Percentiles rank a stretch among this genome's conserved stretches.
phyloP scores from a whole-genome alignment of 139 green algal species.

The Chlorella ohadii region DNA sequence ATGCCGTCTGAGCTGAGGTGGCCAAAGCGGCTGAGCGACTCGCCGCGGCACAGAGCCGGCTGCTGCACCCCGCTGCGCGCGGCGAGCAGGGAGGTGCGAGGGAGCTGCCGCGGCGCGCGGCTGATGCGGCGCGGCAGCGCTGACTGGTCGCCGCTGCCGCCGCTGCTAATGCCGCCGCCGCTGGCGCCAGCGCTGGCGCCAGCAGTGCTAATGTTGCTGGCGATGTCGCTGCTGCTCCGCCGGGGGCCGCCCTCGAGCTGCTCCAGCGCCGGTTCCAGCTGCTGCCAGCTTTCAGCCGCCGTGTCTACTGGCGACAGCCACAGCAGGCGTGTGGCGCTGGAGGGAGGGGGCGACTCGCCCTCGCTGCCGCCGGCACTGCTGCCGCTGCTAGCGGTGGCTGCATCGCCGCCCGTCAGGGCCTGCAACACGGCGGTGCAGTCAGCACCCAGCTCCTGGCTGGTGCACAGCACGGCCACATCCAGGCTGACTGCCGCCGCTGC shows the following conservation, averaged over 20 bases:
- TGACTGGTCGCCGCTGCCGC: background rate
- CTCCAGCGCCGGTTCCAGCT: slow-evolving; percentile 36
- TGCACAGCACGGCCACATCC: slow-evolving; percentile 24
- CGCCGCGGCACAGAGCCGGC: slow-evolving; percentile 35
- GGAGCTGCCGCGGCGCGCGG: background rate
- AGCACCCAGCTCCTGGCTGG: slow-evolving; percentile 4
- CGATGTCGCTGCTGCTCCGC: too few relatives aligned
- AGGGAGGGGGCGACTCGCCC: too few relatives aligned
- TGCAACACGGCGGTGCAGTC: background rate
- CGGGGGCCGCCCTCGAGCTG: slow-evolving; percentile 1
- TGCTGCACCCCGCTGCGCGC: slow-evolving; percentile 27
- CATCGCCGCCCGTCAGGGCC: background rate
- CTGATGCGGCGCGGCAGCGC: background rate
- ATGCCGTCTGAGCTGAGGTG: slow-evolving; percentile 43
- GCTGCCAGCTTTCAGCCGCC: slow-evolving; percentile 35
- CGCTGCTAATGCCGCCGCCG: background rate
- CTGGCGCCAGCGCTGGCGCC: too few relatives aligned
- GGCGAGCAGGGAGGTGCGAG: slow-evolving; percentile 17
- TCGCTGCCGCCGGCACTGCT: background rate
- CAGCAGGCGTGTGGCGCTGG: background rate
- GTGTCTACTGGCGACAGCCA: background rate
- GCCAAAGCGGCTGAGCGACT: slow-evolving; percentile 34
- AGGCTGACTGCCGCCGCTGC: background rate
- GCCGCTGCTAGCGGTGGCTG: slow-evolving; percentile 5
- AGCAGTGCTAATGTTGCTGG: too few relatives aligned